A percentile compares a stretch with the other conserved stretches of the same genome.
phyloP scores from a whole-genome alignment of 2,329 filamentous ascomycete genomes.

The Ophidiomyces ophidiicola region DNA sequence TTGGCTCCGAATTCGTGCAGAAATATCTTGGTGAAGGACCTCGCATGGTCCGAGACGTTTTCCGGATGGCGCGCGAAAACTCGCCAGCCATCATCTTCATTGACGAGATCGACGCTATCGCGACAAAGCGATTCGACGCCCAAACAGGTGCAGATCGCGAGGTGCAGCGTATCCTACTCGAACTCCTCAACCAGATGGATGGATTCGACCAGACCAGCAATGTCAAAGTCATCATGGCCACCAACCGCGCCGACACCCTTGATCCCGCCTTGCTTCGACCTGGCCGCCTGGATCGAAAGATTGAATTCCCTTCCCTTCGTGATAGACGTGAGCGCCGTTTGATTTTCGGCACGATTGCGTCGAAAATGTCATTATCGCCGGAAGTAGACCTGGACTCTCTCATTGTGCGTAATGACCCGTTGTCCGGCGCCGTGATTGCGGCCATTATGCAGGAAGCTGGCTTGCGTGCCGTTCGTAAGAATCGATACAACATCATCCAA shows the following conservation, averaged over 20 bases:
- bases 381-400: constrained; percentile 93
- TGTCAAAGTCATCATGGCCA: constrained; percentile 99
- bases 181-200: constrained; percentile 98
- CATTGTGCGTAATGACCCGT: constrained; percentile 90
- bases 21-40: constrained; percentile 97
- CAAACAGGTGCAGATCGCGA: constrained; percentile 96
- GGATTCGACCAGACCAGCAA: constrained; percentile 98
- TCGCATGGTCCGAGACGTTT: constrained; percentile 97
- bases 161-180: constrained; percentile 94
- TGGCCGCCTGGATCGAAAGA: constrained; percentile 92
- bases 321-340: constrained; percentile 89
- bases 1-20: constrained; percentile 96
- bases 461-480: constrained; percentile 86
- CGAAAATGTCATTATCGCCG: constrained; percentile 92
- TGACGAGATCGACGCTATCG: constrained; percentile 97
- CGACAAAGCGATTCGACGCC: constrained; percentile 97
- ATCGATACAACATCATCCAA: constrained; percentile 98
- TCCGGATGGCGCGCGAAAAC: constrained; percentile 98
- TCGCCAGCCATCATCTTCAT: constrained; percentile 98
- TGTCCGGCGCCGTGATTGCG: constrained; percentile 90
- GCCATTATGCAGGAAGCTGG: constrained; percentile 99
- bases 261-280: constrained; percentile 90
- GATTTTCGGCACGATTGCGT: constrained; percentile 94
- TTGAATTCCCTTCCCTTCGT: constrained; percentile 91
- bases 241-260: constrained; percentile 92